Percentiles rank a stretch among this genome's conserved stretches.
Conservation (phyloP, 2,329 filamentous ascomycete genomes). For the Emericellopsis cladophorae region DNA sequence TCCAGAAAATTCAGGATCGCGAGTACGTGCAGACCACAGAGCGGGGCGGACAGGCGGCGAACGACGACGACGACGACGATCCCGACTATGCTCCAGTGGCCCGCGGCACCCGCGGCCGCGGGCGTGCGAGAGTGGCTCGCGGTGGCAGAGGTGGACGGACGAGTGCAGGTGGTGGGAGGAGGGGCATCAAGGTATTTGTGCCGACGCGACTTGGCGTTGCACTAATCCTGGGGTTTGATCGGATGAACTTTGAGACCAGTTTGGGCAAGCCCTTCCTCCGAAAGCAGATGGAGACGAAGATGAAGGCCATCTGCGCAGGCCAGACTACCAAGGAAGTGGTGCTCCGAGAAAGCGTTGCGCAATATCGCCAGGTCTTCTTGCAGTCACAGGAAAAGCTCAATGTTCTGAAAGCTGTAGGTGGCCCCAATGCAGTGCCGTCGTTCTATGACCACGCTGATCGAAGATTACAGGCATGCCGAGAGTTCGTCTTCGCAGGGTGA, state of each 20-base stretch:
- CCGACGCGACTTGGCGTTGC: slow-evolving; percentile 86
- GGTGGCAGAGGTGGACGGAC: slow-evolving; percentile 26
- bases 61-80: slow-evolving; percentile 24
- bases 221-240: slow-evolving; percentile 86
- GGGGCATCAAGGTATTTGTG: slow-evolving; percentile 70
- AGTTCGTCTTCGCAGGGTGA: slow-evolving; percentile 19
- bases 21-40: slow-evolving; percentile 65
- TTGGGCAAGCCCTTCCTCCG: slow-evolving; percentile 90
- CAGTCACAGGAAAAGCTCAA: slow-evolving; percentile 68
- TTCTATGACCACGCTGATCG: neutral
- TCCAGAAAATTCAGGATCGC: slow-evolving; percentile 84
- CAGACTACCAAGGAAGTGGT: slow-evolving; percentile 62
- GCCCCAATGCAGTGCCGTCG: neutral
- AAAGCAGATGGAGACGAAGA: slow-evolving; percentile 95
- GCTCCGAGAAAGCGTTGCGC: slow-evolving; percentile 68
- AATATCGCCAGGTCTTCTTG: slow-evolving; percentile 78
- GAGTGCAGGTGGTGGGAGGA: slow-evolving; percentile 25
- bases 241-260: slow-evolving; percentile 84
- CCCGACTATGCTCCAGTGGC: slow-evolving; percentile 27
- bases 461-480: slow-evolving; percentile 19
- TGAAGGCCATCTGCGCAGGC: slow-evolving; percentile 94
- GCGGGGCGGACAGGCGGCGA: slow-evolving; percentile 21
- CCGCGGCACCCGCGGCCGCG: slow-evolving; percentile 33
- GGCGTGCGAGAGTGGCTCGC: slow-evolving; percentile 25
- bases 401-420: slow-evolving; percentile 47